Percentiles rank a stretch among this genome's conserved stretches.
These are phyloP conservation scores for Acanthamoeba lenticulata DNA, from an alignment of 208 protist species.

Conservation along the genomic window DNA sequence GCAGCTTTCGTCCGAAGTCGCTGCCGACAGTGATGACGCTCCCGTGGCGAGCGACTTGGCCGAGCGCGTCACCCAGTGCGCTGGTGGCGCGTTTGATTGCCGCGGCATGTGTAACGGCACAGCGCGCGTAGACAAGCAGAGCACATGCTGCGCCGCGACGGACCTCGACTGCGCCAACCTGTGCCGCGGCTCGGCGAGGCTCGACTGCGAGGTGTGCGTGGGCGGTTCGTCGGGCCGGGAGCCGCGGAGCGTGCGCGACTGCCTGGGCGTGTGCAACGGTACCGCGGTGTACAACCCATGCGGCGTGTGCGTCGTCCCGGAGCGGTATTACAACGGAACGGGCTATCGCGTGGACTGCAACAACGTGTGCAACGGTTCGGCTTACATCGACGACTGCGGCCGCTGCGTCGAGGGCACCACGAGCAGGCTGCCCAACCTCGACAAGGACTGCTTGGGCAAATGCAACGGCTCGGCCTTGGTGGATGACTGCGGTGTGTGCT, in stretches of 20 bases:
- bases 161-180: not conserved
- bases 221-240: not conserved
- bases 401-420: not conserved
- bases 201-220: not conserved
- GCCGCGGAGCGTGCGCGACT: not conserved
- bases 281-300: not conserved
- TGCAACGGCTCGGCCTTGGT: not conserved
- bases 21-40: too few species aligned
- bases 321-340: not conserved
- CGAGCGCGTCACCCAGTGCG: not conserved
- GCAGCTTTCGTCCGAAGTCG: too few species aligned
- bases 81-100: not conserved
- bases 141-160: not conserved
- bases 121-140: not conserved
- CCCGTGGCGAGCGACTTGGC: not conserved
- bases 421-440: not conserved
- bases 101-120: not conserved
- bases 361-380: conserved; percentile 3
- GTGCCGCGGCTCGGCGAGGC: not conserved
- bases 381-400: not conserved
- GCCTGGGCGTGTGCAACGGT: not conserved
- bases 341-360: not conserved
- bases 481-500: conserved; percentile 1
- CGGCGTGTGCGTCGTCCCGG: not conserved
- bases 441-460: not conserved